These are phyloP conservation scores for Alternaria gansuensis DNA, from an alignment of 2,329 filamentous ascomycete genomes.

Conservation along the genomic window DNA sequence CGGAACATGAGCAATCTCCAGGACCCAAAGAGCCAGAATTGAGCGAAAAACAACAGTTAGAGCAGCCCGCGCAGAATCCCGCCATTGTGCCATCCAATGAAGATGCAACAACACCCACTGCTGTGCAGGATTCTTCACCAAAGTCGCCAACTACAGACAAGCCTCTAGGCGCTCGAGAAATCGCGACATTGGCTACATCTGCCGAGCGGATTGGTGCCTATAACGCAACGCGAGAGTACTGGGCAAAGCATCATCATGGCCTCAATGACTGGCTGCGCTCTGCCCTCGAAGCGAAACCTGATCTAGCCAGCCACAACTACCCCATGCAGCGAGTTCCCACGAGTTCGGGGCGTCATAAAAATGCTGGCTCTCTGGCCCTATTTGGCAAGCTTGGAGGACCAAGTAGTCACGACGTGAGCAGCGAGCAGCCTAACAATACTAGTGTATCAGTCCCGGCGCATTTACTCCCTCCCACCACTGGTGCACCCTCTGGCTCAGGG, in stretches of 20 bases:
- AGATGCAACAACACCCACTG: constrained; percentile 21
- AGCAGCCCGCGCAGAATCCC: constrained; percentile 8
- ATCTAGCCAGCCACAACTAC: constrained; percentile 55
- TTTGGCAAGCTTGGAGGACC: constrained; percentile 48
- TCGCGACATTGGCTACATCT: constrained; percentile 72
- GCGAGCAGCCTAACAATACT: constrained; percentile 36
- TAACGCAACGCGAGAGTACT: constrained; percentile 74
- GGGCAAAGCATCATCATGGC: constrained; percentile 77
- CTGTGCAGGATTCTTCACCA: constrained; percentile 27
- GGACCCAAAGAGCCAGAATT: constrained; percentile 20
- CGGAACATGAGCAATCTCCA: constrained; percentile 29
- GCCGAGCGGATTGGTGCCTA: constrained; percentile 77
- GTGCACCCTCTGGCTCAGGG: constrained; percentile 31
- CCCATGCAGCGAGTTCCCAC: constrained; percentile 41
- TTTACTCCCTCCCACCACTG: constrained; percentile 34
- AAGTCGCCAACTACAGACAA: constrained; percentile 44
- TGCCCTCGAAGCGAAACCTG: constrained; percentile 61
- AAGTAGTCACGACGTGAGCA: constrained; percentile 26
- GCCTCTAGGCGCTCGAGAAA: constrained; percentile 74
- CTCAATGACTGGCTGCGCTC: constrained; percentile 68
- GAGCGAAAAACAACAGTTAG: constrained; percentile 17
- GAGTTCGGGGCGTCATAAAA: constrained; percentile 45
- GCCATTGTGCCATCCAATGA: constrained; percentile 16
- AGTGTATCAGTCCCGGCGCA: constrained; percentile 42
- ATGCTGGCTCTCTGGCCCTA: constrained; percentile 48